A percentile compares a stretch with the other conserved stretches of the same genome.
Evolutionary conservation across 164 flowering plant species (phyloP).

Genomic region (Berberis thunbergii): DNA sequence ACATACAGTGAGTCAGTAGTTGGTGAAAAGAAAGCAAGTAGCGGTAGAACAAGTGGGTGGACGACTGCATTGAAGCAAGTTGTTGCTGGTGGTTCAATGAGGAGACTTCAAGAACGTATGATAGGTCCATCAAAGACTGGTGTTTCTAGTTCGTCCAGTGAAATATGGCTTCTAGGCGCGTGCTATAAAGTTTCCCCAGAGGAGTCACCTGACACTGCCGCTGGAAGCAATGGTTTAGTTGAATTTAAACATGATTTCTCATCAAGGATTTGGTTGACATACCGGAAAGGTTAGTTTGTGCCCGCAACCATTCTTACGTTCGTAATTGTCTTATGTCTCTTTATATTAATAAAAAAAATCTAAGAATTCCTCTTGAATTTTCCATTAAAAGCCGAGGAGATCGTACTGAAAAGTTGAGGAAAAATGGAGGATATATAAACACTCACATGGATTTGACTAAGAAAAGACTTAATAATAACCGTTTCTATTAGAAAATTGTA

Average conservation of each 20-base stretch:
- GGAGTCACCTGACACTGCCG: slow-evolving; percentile 29
- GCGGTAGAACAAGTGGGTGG: slow-evolving; percentile 46
- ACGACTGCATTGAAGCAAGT: slow-evolving; percentile 45
- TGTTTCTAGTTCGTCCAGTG: slow-evolving; percentile 45
- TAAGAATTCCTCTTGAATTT: neutral
- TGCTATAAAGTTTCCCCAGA: slow-evolving; percentile 49
- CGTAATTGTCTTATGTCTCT: neutral
- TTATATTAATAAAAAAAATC: neutral
- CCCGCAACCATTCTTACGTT: neutral
- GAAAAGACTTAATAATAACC: too few relatives aligned
- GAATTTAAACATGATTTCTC: slow-evolving; percentile 73
- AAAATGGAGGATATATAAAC: neutral
- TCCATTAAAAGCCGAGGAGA: neutral
- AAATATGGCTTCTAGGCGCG: slow-evolving; percentile 86
- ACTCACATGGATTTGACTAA: neutral
- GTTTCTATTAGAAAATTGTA: too few relatives aligned
- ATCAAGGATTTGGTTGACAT: slow-evolving; percentile 70
- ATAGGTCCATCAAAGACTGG: slow-evolving; percentile 48
- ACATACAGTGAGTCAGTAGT: slow-evolving; percentile 21
- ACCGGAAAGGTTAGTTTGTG: slow-evolving; percentile 67
- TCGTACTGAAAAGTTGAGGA: neutral
- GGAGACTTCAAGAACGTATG: slow-evolving; percentile 72
- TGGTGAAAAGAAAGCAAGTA: slow-evolving; percentile 24
- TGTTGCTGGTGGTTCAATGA: slow-evolving; percentile 60
- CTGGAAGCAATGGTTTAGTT: slow-evolving; percentile 30